These are phyloP conservation scores for Colletotrichum lindemuthianum DNA, from an alignment of 2,329 filamentous ascomycete species.

Conservation along the genomic window DNA sequence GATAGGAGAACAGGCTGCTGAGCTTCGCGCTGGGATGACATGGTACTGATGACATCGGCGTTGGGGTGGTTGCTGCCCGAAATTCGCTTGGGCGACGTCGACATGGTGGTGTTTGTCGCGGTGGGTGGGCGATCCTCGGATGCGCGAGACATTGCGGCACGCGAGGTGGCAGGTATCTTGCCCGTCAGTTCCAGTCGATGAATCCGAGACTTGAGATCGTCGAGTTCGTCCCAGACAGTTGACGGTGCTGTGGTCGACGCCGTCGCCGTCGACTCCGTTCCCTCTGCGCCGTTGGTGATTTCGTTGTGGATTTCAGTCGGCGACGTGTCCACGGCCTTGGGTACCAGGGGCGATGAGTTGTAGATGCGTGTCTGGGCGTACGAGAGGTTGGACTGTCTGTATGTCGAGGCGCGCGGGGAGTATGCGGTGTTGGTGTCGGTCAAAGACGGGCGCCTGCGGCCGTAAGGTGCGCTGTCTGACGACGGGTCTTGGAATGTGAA, in stretches of 20 bases:
- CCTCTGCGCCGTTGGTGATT: conserved; percentile 62
- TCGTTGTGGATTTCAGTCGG: conserved; percentile 48
- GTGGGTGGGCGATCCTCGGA: conserved; percentile 87
- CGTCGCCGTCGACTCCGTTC: conserved; percentile 85
- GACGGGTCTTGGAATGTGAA: conserved; percentile 57
- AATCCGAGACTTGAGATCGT: conserved; percentile 94
- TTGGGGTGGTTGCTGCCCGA: conserved; percentile 60
- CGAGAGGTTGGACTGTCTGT: conserved; percentile 52
- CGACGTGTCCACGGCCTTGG: conserved; percentile 51
- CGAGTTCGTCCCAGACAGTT: conserved; percentile 97
- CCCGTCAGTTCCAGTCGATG: conserved; percentile 89
- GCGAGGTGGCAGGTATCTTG: conserved; percentile 84
- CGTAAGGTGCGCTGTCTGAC: conserved; percentile 38
- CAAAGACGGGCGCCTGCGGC: conserved; percentile 56
- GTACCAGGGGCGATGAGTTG: conserved; percentile 70
- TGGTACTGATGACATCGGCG: conserved; percentile 54
- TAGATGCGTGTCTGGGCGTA: conserved; percentile 57
- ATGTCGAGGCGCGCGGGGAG: conserved; percentile 54
- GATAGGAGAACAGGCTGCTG: conserved; percentile 80
- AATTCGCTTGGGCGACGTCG: conserved; percentile 83
- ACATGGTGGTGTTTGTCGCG: conserved; percentile 92
- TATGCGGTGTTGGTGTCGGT: conserved; percentile 55
- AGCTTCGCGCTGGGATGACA: conserved; percentile 62
- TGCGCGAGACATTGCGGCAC: conserved; percentile 78
- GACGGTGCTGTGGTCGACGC: conserved; percentile 89